A percentile compares a stretch with the other conserved stretches of the same genome.
Conservation (phyloP, 2,329 filamentous ascomycete genomes). For the Purpureocillium lavendulum region DNA sequence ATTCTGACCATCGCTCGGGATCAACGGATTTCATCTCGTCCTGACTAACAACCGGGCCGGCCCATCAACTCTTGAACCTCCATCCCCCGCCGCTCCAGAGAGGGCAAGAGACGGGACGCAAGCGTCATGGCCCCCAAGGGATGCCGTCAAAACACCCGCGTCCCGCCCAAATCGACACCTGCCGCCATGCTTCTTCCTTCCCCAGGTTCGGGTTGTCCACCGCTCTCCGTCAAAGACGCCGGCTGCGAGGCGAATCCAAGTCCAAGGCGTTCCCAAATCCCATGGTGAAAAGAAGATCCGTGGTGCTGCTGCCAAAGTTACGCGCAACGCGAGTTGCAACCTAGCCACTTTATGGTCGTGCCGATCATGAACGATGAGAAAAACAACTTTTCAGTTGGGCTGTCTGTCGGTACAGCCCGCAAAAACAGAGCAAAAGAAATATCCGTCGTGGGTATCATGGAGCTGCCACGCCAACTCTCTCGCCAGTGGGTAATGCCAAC, state of each 20-base stretch:
- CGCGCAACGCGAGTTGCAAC: constrained; percentile 19
- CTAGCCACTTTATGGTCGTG: constrained; percentile 20
- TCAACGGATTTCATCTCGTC: constrained; percentile 29
- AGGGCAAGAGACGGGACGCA: not conserved
- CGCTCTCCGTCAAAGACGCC: constrained; percentile 11
- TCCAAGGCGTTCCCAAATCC: constrained; percentile 17
- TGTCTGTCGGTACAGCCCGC: constrained; percentile 2
- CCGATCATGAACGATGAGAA: constrained; percentile 19
- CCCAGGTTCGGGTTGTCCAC: constrained; percentile 7
- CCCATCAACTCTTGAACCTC: constrained; percentile 15
- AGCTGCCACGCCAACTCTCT: constrained; percentile 30
- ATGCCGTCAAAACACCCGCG: constrained; percentile 6
- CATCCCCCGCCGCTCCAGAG: constrained; percentile 2
- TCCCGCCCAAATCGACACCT: constrained; percentile 17
- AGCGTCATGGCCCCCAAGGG: constrained; percentile 12
- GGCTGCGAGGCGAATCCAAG: constrained; percentile 20
- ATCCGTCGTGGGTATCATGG: constrained; percentile 33
- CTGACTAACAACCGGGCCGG: constrained; percentile 26
- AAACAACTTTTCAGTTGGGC: constrained; percentile 12
- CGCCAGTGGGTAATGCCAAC: constrained; percentile 8
- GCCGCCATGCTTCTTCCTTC: constrained; percentile 16
- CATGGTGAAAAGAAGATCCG: constrained; percentile 13
- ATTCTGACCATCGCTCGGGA: constrained; percentile 9
- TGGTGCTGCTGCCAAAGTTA: constrained; percentile 14
- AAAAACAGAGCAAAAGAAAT: constrained; percentile 15